Conservation (phyloP, 306 rosid species). For the Citrullus mucosospermus region DNA sequence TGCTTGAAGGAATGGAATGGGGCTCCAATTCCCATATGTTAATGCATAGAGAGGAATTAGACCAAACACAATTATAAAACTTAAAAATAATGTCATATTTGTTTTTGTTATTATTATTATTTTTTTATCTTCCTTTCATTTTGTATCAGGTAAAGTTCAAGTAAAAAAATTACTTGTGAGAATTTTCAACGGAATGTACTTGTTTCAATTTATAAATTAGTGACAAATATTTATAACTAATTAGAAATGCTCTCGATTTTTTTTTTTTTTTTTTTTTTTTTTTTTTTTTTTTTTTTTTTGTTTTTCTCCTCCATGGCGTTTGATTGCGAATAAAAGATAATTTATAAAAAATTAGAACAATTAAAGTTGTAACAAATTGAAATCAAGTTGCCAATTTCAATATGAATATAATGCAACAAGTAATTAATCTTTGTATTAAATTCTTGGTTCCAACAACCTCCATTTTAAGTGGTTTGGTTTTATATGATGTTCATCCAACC, state of each 20-base stretch:
- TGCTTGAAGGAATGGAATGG: slow-evolving; percentile 81
- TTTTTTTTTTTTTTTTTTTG: no score
- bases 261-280: background rate
- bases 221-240: background rate
- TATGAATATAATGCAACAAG: no score
- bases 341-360: background rate
- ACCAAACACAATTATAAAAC: background rate
- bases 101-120: background rate
- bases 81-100: background rate
- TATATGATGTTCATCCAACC: background rate
- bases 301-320: background rate
- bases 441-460: background rate
- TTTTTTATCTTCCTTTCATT: background rate
- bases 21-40: slow-evolving; percentile 68
- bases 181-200: background rate
- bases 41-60: background rate
- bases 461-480: background rate
- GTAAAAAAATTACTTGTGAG: background rate
- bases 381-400: background rate
- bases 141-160: background rate
- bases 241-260: background rate
- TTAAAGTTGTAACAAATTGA: background rate
- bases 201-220: background rate
- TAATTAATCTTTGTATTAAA: no score
- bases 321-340: background rate